These are phyloP conservation scores for Boletales sp. DNA, from an alignment of 768 basidiomycete genomes.

Conservation along the genomic window DNA sequence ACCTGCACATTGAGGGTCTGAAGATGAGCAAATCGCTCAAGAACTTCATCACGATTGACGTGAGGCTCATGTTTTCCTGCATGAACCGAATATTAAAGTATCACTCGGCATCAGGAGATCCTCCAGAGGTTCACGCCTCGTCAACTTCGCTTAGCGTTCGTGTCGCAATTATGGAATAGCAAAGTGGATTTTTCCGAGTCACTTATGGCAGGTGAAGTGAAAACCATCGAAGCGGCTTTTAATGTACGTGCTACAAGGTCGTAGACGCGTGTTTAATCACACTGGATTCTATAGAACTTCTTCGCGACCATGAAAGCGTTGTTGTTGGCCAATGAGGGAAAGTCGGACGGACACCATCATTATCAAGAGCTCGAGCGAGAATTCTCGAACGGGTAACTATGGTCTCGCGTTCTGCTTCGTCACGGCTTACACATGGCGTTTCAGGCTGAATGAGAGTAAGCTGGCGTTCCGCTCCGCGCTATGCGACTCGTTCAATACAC, in stretches of 20 bases:
- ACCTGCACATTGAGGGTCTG: constrained; percentile 95
- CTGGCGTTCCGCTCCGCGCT: constrained; percentile 78
- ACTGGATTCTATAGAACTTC: constrained; percentile 67
- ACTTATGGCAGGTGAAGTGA: constrained; percentile 85
- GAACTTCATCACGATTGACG: constrained; percentile 97
- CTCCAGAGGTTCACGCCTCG: constrained; percentile 77
- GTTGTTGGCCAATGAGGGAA: constrained; percentile 45
- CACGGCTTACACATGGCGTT: constrained; percentile 9
- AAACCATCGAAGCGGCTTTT: constrained; percentile 74
- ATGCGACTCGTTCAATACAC: constrained; percentile 97
- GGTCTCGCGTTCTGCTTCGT: neutral
- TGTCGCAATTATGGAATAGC: constrained; percentile 87
- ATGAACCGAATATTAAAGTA: constrained; percentile 2
- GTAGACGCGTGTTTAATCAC: neutral
- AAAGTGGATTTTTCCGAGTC: constrained; percentile 94
- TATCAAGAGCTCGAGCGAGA: constrained; percentile 67
- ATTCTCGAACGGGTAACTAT: constrained; percentile 57
- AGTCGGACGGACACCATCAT: constrained; percentile 60
- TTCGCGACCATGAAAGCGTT: constrained; percentile 87
- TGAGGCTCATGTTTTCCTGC: constrained; percentile 35
- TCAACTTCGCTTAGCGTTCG: constrained; percentile 88
- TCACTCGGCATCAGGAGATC: constrained; percentile 62
- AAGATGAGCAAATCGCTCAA: constrained; percentile 99
- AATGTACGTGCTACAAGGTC: constrained; percentile 56
- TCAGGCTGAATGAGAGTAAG: constrained; percentile 74